These are phyloP conservation scores for Auriculariales sp. DNA, from an alignment of 768 basidiomycete genomes.

Conservation along the genomic window DNA sequence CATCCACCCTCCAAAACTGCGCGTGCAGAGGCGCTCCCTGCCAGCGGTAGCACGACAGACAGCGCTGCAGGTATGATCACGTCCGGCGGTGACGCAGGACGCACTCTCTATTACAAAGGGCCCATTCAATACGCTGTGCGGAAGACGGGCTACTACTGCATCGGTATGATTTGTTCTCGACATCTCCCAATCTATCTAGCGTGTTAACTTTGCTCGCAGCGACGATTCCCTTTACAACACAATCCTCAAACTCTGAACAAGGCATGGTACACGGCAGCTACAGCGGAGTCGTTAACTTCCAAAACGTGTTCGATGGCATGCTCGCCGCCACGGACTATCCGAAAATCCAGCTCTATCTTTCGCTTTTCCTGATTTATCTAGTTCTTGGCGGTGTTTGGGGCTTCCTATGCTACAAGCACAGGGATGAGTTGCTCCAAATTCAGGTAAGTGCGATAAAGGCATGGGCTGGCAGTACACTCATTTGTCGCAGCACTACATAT, in stretches of 20 bases:
- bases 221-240: background rate
- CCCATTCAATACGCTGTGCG: slow-evolving; percentile 74
- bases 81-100: slow-evolving; percentile 11
- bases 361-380: slow-evolving; percentile 69
- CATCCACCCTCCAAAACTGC: slow-evolving; percentile 20
- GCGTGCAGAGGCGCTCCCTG: slow-evolving; percentile 8
- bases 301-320: slow-evolving; percentile 76
- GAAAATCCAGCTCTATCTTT: slow-evolving; percentile 87
- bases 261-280: slow-evolving; percentile 45
- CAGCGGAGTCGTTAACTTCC: slow-evolving; percentile 67
- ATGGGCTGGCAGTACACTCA: slow-evolving; percentile 5
- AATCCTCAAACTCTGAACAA: background rate
- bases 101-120: slow-evolving; percentile 37
- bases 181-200: background rate
- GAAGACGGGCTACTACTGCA: slow-evolving; percentile 91
- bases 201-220: slow-evolving; percentile 1
- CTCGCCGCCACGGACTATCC: slow-evolving; percentile 91
- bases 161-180: slow-evolving; percentile 40
- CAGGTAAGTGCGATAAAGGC: slow-evolving; percentile 34
- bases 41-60: slow-evolving; percentile 1
- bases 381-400: slow-evolving; percentile 62
- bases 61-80: background rate
- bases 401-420: slow-evolving; percentile 66
- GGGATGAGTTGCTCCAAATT: slow-evolving; percentile 74
- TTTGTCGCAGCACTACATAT: slow-evolving; percentile 64